phyloP scores from a whole-genome alignment of 2,329 filamentous ascomycete species.

The Epichloe festucae region DNA sequence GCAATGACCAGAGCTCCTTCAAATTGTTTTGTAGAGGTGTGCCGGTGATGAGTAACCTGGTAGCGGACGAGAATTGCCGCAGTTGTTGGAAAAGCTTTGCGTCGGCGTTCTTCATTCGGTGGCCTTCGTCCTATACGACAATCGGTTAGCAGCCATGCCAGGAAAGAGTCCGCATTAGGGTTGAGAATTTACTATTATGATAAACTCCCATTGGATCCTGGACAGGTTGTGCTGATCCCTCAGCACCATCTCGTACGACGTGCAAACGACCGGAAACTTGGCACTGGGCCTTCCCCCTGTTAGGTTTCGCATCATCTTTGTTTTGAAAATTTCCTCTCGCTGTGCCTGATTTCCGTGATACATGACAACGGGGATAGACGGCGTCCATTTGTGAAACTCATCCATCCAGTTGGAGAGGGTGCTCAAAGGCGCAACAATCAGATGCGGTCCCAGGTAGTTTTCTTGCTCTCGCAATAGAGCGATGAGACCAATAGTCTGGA shows the following conservation, averaged over 20 bases:
- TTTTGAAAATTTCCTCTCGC: constrained; percentile 61
- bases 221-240: constrained; percentile 71
- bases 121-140: constrained; percentile 66
- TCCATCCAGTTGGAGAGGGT: constrained; percentile 94
- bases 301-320: constrained; percentile 57
- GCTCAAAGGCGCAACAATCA: constrained; percentile 82
- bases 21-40: constrained; percentile 94
- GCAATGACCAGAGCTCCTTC: constrained; percentile 83
- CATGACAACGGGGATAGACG: constrained; percentile 72
- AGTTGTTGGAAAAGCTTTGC: constrained; percentile 83
- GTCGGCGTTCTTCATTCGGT: constrained; percentile 94
- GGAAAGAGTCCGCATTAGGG: too few species aligned
- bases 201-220: constrained; percentile 89
- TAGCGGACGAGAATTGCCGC: constrained; percentile 78
- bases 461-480: constrained; percentile 81
- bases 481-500: constrained; percentile 80
- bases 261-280: constrained; percentile 83
- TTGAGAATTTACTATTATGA: constrained; percentile 59
- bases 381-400: constrained; percentile 85
- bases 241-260: constrained; percentile 92
- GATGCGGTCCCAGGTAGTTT: constrained; percentile 68
- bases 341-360: constrained; percentile 79
- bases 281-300: constrained; percentile 43
- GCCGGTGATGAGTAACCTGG: constrained; percentile 82
- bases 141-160: background rate